Evolutionary conservation across 2,329 filamentous ascomycete species (phyloP).

Genomic region (Sporothrix protearum): DNA sequence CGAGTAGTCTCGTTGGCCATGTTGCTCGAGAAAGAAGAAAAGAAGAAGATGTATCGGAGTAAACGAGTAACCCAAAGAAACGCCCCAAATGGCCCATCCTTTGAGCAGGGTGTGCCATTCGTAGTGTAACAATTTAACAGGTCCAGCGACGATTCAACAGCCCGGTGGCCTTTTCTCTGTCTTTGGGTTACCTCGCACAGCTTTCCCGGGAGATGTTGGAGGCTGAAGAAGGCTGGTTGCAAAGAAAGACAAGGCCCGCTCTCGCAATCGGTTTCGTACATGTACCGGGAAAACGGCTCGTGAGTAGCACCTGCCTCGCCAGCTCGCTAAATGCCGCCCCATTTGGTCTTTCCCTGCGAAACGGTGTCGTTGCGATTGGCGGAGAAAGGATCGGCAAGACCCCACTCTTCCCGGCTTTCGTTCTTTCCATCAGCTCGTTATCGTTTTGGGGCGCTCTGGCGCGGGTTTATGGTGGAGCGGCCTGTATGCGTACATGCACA

Average conservation of each 20-base stretch:
- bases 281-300: not conserved
- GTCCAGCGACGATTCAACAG: not conserved
- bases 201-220: not conserved
- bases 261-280: constrained; percentile 4
- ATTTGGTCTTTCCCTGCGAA: not conserved
- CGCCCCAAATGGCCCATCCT: not conserved
- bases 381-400: not conserved
- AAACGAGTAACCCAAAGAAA: not conserved
- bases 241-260: not conserved
- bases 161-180: too few relatives aligned
- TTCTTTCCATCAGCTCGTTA: not conserved
- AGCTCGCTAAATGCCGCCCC: not conserved
- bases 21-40: not conserved
- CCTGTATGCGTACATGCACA: too few relatives aligned
- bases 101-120: not conserved
- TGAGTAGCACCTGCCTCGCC: not conserved
- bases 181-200: not conserved
- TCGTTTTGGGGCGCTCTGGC: not conserved
- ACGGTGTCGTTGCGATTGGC: not conserved
- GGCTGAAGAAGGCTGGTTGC: not conserved
- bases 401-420: not conserved
- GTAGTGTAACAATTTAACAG: not conserved
- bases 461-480: not conserved
- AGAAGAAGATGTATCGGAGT: too few relatives aligned
- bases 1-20: not conserved